Conservation (phyloP, 352 stramenopile species). For the Pythium graminicola region DNA sequence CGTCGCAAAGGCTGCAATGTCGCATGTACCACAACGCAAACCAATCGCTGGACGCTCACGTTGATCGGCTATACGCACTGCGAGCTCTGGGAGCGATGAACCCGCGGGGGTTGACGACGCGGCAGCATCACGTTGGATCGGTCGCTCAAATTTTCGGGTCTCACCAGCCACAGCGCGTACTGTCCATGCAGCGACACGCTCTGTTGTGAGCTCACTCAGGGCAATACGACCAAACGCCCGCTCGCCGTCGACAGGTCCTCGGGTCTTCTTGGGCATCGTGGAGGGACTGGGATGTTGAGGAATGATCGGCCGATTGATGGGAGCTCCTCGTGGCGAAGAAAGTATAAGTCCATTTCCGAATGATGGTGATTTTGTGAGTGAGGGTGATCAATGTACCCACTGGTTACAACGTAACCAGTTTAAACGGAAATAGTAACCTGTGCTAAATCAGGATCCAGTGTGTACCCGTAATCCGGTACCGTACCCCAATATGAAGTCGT, state of each 20-base stretch:
- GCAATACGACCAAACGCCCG: conserved; percentile 55
- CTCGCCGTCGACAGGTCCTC: conserved; percentile 19
- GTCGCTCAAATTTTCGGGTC: conserved; percentile 38
- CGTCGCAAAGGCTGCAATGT: conserved; percentile 54
- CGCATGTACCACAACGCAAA: conserved; percentile 70
- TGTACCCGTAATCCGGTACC: too few relatives aligned
- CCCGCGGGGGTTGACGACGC: background rate
- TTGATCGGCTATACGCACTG: conserved; percentile 31
- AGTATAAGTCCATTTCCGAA: conserved; percentile 2
- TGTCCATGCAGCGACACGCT: conserved; percentile 43
- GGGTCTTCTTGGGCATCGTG: conserved; percentile 20
- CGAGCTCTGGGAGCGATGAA: conserved; percentile 21
- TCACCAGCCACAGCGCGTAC: conserved; percentile 56
- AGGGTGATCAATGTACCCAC: conserved; percentile 1
- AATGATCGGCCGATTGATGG: background rate
- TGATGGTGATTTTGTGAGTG: conserved; percentile 18
- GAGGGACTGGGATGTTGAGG: background rate
- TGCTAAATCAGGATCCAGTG: too few relatives aligned
- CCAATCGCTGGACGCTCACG: conserved; percentile 34
- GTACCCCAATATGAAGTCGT: too few relatives aligned
- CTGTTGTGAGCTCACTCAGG: conserved; percentile 46
- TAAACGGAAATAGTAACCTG: conserved; percentile 1
- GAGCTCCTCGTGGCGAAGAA: conserved; percentile 4
- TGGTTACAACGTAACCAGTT: background rate
- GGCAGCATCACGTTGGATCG: background rate